Evolutionary conservation across 1,139 yeast species (phyloP), one percentile per base, ranked within the genome.

Genomic region (Eremothecium gossypii): DNA sequence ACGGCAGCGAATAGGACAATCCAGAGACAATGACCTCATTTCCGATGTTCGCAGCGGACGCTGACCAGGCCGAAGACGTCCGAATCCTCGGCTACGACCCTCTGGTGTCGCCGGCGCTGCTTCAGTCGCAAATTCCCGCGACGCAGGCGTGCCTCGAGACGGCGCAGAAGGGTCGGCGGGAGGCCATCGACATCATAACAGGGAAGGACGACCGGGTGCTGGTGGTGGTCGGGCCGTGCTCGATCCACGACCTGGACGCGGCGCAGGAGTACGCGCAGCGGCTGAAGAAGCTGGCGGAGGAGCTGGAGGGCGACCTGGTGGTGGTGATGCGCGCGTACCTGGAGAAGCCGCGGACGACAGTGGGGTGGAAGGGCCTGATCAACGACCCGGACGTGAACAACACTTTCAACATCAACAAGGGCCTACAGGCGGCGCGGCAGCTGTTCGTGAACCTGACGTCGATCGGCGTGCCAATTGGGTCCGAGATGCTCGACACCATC

Each of bases 331-430:
- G 97, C 68, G 97, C 97, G 11, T 91, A 91, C 74, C 74, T 91
- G 57, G 98, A 91, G 67, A 91, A 91, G 68, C 98, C 98, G 59
- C 80, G 98, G 70, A 91, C 98, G 49, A 91, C 97, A 28, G 97
- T 91, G 43, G 98, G 98, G 50, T 91, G 98, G 98, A 91, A 91
- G 70, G 98, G 98, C 51, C 73, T 91, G 60, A 87, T 91, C 63
- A 91, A 91, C 64, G 98, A 91, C 65, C 98, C 98, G 34, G 95
- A 87, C 61, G 79, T 89, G 50, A 89, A 91, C 68, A 83, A 85
- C 58, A 74, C 95, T 40, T 91, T 83, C 76, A 84, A 89, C 64
- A 91, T 91, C 65, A 91, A 91, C 76, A 86, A 89, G 68, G 98
- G 98, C 57, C 73, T 91, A 56, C 77, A 87, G 59, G 77, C 85